A percentile compares a stretch with the other conserved stretches of the same genome.
Evolutionary conservation across 768 basidiomycete genomes (phyloP).

Genomic region (Roridomyces roridus): DNA sequence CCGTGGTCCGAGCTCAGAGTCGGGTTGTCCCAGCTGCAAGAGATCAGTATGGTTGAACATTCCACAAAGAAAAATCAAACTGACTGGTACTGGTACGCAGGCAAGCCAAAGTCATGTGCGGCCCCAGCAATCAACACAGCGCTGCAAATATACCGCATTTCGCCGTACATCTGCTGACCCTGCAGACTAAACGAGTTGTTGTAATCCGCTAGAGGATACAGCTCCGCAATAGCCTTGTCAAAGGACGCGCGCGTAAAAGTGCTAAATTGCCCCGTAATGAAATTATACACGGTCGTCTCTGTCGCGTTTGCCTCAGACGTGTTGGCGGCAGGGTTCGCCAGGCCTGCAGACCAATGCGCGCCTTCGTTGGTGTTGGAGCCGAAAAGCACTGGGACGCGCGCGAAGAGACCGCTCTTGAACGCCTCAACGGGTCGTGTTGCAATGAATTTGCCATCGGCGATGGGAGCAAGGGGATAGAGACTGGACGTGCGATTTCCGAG

Average conservation of each 20-base stretch:
- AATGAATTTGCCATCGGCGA: constrained; percentile 42
- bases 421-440: constrained; percentile 44
- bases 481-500: constrained; percentile 37
- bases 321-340: constrained; percentile 43
- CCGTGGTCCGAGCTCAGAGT: constrained; percentile 44
- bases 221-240: constrained; percentile 28
- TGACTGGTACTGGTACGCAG: constrained; percentile 45
- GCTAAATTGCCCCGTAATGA: constrained; percentile 45
- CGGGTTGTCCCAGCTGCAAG: constrained; percentile 44
- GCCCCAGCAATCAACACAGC: constrained; percentile 43
- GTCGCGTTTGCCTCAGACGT: constrained; percentile 45
- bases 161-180: constrained; percentile 53
- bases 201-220: constrained; percentile 43
- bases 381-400: constrained; percentile 46
- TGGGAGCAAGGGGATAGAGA: constrained; percentile 45
- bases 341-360: constrained; percentile 43
- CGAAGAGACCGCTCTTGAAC: constrained; percentile 42
- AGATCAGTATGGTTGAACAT: not conserved
- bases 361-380: constrained; percentile 54
- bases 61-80: constrained; percentile 14
- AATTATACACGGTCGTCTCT: constrained; percentile 45
- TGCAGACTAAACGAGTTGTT: constrained; percentile 42
- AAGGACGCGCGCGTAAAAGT: constrained; percentile 37
- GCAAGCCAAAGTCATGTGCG: constrained; percentile 22
- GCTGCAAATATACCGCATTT: constrained; percentile 50